phyloP scores from a whole-genome alignment of 2,329 filamentous ascomycete genomes.

The Talaromyces sp. region DNA sequence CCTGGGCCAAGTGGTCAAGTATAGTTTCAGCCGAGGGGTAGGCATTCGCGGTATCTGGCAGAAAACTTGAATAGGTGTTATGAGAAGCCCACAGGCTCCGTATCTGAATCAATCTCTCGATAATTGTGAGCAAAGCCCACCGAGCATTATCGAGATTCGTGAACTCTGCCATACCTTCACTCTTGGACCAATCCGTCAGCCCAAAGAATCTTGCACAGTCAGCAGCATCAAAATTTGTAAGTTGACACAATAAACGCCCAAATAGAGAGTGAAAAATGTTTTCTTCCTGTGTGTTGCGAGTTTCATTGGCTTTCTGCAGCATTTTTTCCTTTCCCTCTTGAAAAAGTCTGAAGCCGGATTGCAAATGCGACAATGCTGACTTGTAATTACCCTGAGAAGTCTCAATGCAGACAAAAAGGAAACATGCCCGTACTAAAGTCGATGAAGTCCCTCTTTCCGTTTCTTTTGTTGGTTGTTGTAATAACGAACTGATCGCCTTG shows the following conservation, averaged over 20 bases:
- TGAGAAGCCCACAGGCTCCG: not conserved
- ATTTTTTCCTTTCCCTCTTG: not conserved
- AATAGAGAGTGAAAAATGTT: constrained; percentile 6
- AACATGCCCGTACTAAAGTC: constrained; percentile 1
- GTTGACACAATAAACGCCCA: constrained; percentile 8
- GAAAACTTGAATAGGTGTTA: not conserved
- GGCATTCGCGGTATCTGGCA: not conserved
- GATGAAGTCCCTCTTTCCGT: not conserved
- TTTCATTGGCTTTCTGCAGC: not conserved
- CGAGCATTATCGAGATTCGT: not conserved
- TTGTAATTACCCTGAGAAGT: constrained; percentile 6
- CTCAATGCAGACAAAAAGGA: constrained; percentile 8
- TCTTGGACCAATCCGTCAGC: not conserved
- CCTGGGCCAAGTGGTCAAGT: not conserved
- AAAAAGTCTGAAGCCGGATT: constrained; percentile 7
- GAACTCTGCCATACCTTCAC: not conserved
- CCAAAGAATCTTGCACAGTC: constrained; percentile 6
- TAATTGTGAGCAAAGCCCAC: not conserved
- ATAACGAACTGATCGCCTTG: constrained; percentile 1
- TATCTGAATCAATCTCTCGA: not conserved
- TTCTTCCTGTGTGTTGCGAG: not conserved
- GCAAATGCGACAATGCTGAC: constrained; percentile 4
- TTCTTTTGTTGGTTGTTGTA: not conserved
- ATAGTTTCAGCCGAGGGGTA: not conserved
- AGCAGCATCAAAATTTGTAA: constrained; percentile 8